Base-by-base conservation (phyloP, 2,329 filamentous ascomycete genomes). In the Pseudocercospora pini-densiflorae region DNA sequence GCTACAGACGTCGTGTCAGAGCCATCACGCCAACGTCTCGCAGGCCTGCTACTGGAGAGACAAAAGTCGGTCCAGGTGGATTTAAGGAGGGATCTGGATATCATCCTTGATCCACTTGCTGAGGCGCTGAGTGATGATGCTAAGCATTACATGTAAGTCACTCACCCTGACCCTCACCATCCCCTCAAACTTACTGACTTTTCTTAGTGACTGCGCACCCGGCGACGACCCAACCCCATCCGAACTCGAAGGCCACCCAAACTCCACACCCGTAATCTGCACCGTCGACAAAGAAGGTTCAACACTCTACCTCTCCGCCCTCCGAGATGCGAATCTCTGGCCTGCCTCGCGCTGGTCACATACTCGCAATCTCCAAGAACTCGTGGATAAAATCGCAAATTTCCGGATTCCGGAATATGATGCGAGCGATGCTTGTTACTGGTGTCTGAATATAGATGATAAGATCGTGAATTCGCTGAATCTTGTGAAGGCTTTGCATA, bases 261-360 rank as follows among this genome's bases (percentile, higher is more conserved):
- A 61, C 9, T 47, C 27, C 16, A 33, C 60, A 12, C 19, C 45
- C 3, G 59, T 60, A 27, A 45, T 62, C 10, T 76, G 74, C 63
- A 59, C 55, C 2, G 71, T 76, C 27, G 75, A 76, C 59, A 65
- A 68, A 23, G 70, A 72, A 27, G 66, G 59, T 45, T 69, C 69
- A 2, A 70, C 65, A 0, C 49, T 62, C 6, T 76, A 67, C 51
- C 72, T 77, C 21, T 70, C 70, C 14, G 70, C 72, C 2, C 64
- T 77, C 12, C 68, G 73, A 16, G 72, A 76, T 55, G 71, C 70
- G 3, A 64, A 66, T 2, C 66, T 77, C 31, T 77, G 74, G 74
- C 75, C 75, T 7, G 62, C 71, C 14, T 70, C 68, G 0, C 63
- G 62, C 9, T 76, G 74, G 74, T 47, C 43, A 5, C 8, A 7